A percentile compares a stretch with the other conserved stretches of the same genome.
Evolutionary conservation across 345 rosid species (phyloP).

Genomic region (Carallia pectinifolia): DNA sequence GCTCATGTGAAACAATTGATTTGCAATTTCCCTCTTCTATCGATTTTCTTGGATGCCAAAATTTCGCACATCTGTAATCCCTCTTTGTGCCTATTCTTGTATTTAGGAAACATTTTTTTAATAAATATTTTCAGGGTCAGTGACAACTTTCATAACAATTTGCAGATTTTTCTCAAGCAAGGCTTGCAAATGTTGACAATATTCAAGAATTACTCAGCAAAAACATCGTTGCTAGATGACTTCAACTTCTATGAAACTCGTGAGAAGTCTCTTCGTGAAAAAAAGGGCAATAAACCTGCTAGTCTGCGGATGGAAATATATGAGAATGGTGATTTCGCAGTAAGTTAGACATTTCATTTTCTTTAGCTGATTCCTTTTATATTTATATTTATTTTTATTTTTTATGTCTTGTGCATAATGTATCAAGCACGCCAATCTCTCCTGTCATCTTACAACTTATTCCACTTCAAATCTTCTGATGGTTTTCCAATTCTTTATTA

Average conservation of each 20-base stretch:
- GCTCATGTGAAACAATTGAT: not conserved
- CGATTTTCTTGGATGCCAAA: not conserved
- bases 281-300: constrained; percentile 42
- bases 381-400: not conserved
- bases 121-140: not conserved
- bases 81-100: not conserved
- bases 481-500: too few relatives aligned
- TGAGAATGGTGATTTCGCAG: constrained; percentile 41
- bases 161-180: constrained; percentile 56
- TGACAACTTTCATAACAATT: constrained; percentile 1
- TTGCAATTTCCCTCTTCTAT: not conserved
- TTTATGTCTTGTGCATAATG: not conserved
- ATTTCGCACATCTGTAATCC: not conserved
- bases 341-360: constrained; percentile 24
- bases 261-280: constrained; percentile 44
- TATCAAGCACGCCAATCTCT: not conserved
- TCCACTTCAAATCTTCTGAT: too few relatives aligned
- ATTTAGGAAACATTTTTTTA: not conserved
- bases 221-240: constrained; percentile 59
- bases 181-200: constrained; percentile 70
- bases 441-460: not conserved
- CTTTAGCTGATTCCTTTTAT: not conserved
- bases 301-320: constrained; percentile 40
- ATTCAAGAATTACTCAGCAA: constrained; percentile 48
- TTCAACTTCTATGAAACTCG: constrained; percentile 63